Evolutionary conservation across 1,284 basidiomycete species (phyloP), one percentile per base, ranked within the genome.

Genomic region (Ganoderma lucidum): DNA sequence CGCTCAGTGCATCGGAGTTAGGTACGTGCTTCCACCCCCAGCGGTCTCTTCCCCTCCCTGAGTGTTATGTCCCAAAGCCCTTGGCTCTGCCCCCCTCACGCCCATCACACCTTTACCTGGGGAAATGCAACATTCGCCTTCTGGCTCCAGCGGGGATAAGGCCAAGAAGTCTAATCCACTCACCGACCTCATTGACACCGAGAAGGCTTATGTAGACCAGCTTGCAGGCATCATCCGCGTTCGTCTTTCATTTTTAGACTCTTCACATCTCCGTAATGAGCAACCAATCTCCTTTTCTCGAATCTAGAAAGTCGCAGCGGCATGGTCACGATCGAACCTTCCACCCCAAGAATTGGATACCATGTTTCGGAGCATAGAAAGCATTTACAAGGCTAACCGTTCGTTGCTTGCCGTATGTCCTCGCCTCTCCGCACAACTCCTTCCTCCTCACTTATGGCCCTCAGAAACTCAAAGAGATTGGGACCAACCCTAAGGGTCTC

Each of bases 301-400:
- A 17, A 30, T 55, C 14, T 77, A 99, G 95, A 96, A 95, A 89
- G 95, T 98, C 9, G 98, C 98, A 4, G 92, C 93, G 35, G 98
- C 98, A 65, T 99, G 97, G 97, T 98, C 96, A 15, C 86, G 96
- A 53, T 90, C 91, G 60, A 98, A 98, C 80, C 91, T 99, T 56
- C 97, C 98, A 19, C 98, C 97, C 1, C 88, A 89, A 15, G 93
- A 96, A 76, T 88, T 99, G 48, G 97, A 99, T 80, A 83, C 87
- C 65, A 97, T 99, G 95, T 99, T 99, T 81, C 88, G 97, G 73
- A 92, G 93, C 76, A 89, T 99, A 62, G 97, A 99, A 81, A 88
- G 87, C 30, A 90, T 99, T 30, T 99, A 97, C 83, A 94, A 96
- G 78, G 93, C 94, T 51, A 98, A 98, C 81, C 90, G 96, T 69